These are phyloP conservation scores for Pseudogymnoascus verrucosus DNA, from an alignment of 2,329 filamentous ascomycete genomes.

Conservation along the genomic window DNA sequence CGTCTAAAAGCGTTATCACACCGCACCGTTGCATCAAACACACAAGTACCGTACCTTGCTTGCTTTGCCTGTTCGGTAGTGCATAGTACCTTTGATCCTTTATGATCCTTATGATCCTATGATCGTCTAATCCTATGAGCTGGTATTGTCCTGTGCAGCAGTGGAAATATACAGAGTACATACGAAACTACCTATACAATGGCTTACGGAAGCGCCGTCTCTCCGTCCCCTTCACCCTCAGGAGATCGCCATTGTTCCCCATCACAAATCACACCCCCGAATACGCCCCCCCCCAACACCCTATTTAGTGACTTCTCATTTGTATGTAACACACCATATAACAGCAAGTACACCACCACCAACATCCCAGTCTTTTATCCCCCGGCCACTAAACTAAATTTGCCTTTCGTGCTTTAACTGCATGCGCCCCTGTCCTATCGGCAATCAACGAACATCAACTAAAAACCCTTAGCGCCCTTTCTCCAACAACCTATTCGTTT, in stretches of 20 bases:
- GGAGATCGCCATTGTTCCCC: no score
- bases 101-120: background rate
- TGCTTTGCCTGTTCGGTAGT: background rate
- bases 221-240: background rate
- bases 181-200: background rate
- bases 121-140: background rate
- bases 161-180: background rate
- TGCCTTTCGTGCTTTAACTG: no score
- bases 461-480: background rate
- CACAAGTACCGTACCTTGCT: background rate
- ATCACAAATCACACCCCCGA: no score
- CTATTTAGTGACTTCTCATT: background rate
- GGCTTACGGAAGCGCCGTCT: background rate
- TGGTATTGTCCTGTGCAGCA: background rate
- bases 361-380: background rate
- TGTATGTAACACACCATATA: background rate
- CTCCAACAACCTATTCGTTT: background rate
- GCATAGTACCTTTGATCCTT: background rate
- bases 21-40: background rate
- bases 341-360: background rate
- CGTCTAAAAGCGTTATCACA: background rate
- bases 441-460: background rate
- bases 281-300: background rate
- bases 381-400: background rate
- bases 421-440: background rate